Conservation (phyloP, 129 eudicot species). For the Sambucus nigra region DNA sequence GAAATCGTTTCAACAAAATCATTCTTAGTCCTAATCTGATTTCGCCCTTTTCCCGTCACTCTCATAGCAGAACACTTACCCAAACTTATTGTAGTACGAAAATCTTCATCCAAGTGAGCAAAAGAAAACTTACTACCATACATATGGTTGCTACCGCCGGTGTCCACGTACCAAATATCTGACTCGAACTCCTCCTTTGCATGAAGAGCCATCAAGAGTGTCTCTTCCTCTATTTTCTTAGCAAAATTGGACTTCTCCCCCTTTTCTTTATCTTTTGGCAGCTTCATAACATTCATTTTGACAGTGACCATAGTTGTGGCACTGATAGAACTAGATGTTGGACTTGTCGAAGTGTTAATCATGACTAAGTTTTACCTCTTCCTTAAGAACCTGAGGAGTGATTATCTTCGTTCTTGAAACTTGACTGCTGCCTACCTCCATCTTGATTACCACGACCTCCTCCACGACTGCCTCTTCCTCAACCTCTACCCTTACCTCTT, state of each 20-base stretch:
- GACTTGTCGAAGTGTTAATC: background rate
- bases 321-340: conserved; percentile 10
- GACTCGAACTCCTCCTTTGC: background rate
- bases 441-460: background rate
- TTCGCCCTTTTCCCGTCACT: background rate
- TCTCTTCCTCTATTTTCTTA: background rate
- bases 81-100: background rate
- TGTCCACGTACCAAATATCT: conserved; percentile 8
- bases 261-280: conserved; percentile 2
- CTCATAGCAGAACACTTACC: background rate
- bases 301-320: conserved; percentile 12
- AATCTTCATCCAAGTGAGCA: background rate
- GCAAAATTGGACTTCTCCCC: conserved; percentile 6
- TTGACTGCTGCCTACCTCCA: background rate
- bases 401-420: background rate
- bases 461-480: background rate
- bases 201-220: conserved; percentile 5
- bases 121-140: conserved; percentile 4
- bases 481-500: background rate
- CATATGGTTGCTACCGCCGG: conserved; percentile 1
- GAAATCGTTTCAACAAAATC: background rate
- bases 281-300: conserved; percentile 4
- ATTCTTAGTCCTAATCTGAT: background rate
- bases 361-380: background rate
- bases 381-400: background rate